Percentiles rank a stretch among this genome's conserved stretches.
phyloP scores from a whole-genome alignment of 768 basidiomycete species.

The Symmetrospora coprosmae region DNA sequence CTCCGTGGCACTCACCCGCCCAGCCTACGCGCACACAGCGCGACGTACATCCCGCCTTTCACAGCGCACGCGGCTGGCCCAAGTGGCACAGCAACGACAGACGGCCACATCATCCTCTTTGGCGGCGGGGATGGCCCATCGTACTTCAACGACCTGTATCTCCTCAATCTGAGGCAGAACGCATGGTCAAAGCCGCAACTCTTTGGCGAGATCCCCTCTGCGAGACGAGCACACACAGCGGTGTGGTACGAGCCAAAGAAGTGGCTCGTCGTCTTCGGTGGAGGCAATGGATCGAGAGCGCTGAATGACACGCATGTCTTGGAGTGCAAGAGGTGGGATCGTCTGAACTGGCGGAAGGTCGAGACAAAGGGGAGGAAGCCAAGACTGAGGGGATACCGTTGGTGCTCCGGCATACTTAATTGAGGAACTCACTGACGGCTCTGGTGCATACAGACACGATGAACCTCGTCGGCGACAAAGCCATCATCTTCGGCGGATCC shows the following conservation, averaged over 20 bases:
- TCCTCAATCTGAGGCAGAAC: not conserved
- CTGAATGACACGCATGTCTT: constrained; percentile 6
- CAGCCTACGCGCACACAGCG: constrained; percentile 15
- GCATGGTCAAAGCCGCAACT: constrained; percentile 18
- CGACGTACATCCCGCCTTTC: constrained; percentile 11
- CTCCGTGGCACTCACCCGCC: not conserved
- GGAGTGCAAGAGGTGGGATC: not conserved
- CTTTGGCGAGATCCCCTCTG: constrained; percentile 5
- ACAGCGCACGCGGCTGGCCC: not conserved
- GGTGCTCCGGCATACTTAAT: not conserved
- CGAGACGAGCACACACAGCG: constrained; percentile 23
- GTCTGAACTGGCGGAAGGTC: not conserved
- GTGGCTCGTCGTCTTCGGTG: constrained; percentile 20
- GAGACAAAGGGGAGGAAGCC: constrained; percentile 3
- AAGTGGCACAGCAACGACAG: not conserved
- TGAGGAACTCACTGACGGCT: not conserved
- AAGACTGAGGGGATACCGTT: constrained; percentile 14
- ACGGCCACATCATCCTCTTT: constrained; percentile 15
- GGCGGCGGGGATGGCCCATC: constrained; percentile 12
- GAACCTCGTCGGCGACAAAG: constrained; percentile 66
- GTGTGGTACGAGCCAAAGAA: constrained; percentile 6
- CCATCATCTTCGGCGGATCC: constrained; percentile 81
- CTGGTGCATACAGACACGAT: constrained; percentile 43
- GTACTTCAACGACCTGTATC: constrained; percentile 20
- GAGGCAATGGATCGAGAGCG: constrained; percentile 22